Percentiles rank a stretch among this genome's conserved stretches.
Conservation (phyloP, 164 flowering plant species). For the Vitis rotundifolia region DNA sequence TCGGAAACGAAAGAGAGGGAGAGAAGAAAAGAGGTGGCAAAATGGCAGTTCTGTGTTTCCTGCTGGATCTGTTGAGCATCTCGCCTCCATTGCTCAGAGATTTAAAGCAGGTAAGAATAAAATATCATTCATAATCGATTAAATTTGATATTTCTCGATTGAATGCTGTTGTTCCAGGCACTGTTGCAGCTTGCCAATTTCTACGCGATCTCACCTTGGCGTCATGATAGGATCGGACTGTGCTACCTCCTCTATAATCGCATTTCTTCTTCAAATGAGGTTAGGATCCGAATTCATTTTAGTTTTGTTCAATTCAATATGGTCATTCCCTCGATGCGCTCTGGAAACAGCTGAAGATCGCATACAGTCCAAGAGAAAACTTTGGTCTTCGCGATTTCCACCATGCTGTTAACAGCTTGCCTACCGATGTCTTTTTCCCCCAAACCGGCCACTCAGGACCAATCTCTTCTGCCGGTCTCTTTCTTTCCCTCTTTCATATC, state of each 20-base stretch:
- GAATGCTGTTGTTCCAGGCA: constrained; percentile 28
- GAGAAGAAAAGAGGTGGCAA: constrained; percentile 1
- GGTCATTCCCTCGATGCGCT: neutral
- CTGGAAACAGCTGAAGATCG: constrained; percentile 57
- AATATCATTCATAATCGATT: neutral
- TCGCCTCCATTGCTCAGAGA: constrained; percentile 59
- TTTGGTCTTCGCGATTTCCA: constrained; percentile 83
- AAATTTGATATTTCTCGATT: neutral
- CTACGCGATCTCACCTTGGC: constrained; percentile 39
- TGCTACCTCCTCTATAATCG: constrained; percentile 59
- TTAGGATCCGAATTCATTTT: constrained; percentile 6
- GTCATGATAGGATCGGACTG: constrained; percentile 48
- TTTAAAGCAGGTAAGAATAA: constrained; percentile 53
- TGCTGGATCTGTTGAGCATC: constrained; percentile 68
- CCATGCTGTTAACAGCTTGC: constrained; percentile 70
- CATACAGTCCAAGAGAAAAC: constrained; percentile 59
- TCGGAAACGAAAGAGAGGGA: neutral
- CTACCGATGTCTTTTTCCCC: constrained; percentile 58
- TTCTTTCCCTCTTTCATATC: neutral
- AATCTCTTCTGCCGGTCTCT: constrained; percentile 12
- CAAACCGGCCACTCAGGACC: constrained; percentile 26
- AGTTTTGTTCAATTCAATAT: neutral
- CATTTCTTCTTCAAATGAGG: constrained; percentile 52
- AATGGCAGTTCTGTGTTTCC: constrained; percentile 73
- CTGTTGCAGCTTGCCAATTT: constrained; percentile 61